A percentile compares a stretch with the other conserved stretches of the same genome.
These are phyloP conservation scores for Neckera pumila DNA, from an alignment of 225 moss, liverwort and hornwort species.

Conservation along the genomic window DNA sequence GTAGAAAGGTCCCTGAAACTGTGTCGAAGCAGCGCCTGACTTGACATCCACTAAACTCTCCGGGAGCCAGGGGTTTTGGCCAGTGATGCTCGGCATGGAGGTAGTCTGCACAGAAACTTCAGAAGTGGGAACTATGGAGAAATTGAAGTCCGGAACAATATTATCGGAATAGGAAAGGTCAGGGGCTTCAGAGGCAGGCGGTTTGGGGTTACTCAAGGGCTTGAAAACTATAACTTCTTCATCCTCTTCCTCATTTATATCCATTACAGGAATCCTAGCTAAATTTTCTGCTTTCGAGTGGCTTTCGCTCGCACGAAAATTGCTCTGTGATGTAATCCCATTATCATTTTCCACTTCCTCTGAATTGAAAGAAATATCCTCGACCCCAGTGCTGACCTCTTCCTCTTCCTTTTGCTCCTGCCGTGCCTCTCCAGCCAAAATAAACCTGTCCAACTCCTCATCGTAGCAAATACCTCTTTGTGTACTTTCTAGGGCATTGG, in stretches of 20 bases:
- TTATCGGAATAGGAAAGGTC: neutral
- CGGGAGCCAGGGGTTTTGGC: constrained; percentile 19
- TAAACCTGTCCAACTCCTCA: constrained; percentile 50
- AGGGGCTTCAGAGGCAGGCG: neutral
- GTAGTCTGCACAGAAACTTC: constrained; percentile 38
- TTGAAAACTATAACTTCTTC: constrained; percentile 98
- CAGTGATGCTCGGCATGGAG: constrained; percentile 6
- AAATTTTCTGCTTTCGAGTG: neutral
- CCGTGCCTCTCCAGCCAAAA: constrained; percentile 49
- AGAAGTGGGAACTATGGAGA: constrained; percentile 16
- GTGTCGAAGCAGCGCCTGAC: constrained; percentile 4
- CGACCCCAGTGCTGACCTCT: constrained; percentile 4
- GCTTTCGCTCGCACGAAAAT: neutral
- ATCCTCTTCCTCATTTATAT: constrained; percentile 63
- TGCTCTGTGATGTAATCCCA: neutral
- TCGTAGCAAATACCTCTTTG: constrained; percentile 74
- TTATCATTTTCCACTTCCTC: constrained; percentile 35
- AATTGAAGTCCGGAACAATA: constrained; percentile 5
- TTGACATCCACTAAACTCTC: constrained; percentile 21
- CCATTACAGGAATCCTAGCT: neutral
- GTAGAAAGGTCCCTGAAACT: constrained; percentile 23
- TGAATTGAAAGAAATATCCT: constrained; percentile 17
- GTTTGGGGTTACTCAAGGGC: constrained; percentile 58
- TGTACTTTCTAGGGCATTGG: constrained; percentile 68
- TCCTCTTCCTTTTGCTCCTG: constrained; percentile 29